These are phyloP conservation scores for Solanum infundibuliforme DNA, from an alignment of 257 asterid species.

Conservation along the genomic window DNA sequence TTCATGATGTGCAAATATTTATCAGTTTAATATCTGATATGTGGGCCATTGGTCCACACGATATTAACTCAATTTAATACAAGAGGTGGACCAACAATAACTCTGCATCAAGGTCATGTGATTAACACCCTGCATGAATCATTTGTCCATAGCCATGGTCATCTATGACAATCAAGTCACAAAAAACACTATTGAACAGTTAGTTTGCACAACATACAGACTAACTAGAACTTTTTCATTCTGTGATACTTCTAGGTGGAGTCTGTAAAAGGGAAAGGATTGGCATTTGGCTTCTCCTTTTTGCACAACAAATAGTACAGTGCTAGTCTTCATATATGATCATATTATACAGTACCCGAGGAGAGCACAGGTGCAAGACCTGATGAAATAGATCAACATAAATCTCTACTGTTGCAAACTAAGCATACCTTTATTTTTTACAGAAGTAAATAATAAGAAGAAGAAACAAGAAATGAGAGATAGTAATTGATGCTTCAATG, in stretches of 20 bases:
- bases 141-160: neutral
- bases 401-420: neutral
- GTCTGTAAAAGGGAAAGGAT: neutral
- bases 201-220: neutral
- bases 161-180: neutral
- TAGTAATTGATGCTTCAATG: neutral
- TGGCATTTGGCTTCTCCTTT: neutral
- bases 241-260: neutral
- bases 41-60: neutral
- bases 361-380: neutral
- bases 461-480: neutral
- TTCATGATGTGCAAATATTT: neutral
- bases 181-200: neutral
- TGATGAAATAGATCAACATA: neutral
- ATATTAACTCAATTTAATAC: neutral
- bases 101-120: neutral
- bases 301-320: neutral
- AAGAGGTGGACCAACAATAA: neutral
- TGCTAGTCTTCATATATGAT: neutral
- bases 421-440: neutral
- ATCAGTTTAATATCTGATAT: neutral
- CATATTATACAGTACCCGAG: neutral
- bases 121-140: neutral
- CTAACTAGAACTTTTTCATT: neutral
- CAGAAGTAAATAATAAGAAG: neutral